Conservation (phyloP, 257 asterid genomes). For the Solanum habrochaites region DNA sequence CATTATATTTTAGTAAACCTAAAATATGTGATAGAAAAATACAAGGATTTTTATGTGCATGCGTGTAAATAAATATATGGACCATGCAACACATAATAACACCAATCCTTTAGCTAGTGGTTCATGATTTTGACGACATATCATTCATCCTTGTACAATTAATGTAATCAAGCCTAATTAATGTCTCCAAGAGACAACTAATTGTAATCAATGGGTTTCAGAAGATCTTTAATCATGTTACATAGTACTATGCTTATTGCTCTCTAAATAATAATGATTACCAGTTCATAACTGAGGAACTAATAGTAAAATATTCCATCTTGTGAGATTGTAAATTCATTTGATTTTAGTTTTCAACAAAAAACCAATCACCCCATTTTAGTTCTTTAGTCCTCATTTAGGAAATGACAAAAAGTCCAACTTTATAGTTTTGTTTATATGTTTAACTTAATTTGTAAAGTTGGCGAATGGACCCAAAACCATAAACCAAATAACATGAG, state of each 20-base stretch:
- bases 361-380: neutral
- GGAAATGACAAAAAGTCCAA: neutral
- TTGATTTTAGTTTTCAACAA: neutral
- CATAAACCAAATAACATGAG: neutral
- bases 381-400: neutral
- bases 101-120: neutral
- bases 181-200: neutral
- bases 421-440: neutral
- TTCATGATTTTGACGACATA: neutral
- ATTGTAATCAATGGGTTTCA: neutral
- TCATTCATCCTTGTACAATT: neutral
- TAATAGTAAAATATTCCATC: neutral
- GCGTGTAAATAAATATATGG: neutral
- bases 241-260: neutral
- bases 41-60: neutral
- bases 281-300: neutral
- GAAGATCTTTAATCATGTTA: neutral
- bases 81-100: neutral
- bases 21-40: neutral
- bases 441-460: neutral
- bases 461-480: neutral
- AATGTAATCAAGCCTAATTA: neutral
- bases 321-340: neutral
- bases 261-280: neutral
- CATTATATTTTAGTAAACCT: neutral